Percentiles rank a stretch among this genome's conserved stretches.
These are phyloP conservation scores for Santalum album DNA, from an alignment of 164 flowering plant genomes.

Conservation along the genomic window DNA sequence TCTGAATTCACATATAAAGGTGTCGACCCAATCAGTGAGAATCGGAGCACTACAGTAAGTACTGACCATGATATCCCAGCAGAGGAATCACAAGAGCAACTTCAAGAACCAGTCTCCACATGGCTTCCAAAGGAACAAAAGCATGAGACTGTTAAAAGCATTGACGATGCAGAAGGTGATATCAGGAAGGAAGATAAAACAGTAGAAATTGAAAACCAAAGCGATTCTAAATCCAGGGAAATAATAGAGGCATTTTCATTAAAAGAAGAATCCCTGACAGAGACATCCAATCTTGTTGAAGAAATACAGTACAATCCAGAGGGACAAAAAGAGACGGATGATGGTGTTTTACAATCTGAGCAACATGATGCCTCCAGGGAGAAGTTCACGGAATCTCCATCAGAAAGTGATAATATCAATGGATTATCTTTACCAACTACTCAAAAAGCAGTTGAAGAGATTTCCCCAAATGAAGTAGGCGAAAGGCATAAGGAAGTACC, in stretches of 20 bases:
- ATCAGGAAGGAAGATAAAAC: too few species aligned
- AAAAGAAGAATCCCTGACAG: slow-evolving; percentile 4
- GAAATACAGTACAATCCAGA: not conserved
- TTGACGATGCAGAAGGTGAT: too few species aligned
- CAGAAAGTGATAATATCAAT: slow-evolving; percentile 7
- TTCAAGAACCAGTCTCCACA: slow-evolving; percentile 5
- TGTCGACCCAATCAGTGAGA: slow-evolving; percentile 8
- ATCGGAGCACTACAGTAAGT: not conserved
- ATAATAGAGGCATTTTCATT: slow-evolving; percentile 1
- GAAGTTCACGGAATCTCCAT: not conserved
- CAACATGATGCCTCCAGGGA: slow-evolving; percentile 2
- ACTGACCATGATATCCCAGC: not conserved
- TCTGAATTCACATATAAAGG: slow-evolving; percentile 4
- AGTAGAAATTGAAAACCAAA: not conserved
- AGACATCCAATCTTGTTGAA: slow-evolving; percentile 3
- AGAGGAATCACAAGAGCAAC: slow-evolving; percentile 11
- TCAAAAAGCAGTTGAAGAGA: slow-evolving; percentile 1
- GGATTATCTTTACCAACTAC: not conserved
- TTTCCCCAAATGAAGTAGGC: not conserved
- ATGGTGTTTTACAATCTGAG: not conserved
- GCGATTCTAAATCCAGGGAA: not conserved
- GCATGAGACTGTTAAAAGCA: slow-evolving; percentile 9
- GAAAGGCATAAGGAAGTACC: slow-evolving; percentile 7
- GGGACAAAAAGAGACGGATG: not conserved
- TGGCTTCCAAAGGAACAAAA: slow-evolving; percentile 6